phyloP scores from a whole-genome alignment of 768 basidiomycete genomes.

The Imleria badia region DNA sequence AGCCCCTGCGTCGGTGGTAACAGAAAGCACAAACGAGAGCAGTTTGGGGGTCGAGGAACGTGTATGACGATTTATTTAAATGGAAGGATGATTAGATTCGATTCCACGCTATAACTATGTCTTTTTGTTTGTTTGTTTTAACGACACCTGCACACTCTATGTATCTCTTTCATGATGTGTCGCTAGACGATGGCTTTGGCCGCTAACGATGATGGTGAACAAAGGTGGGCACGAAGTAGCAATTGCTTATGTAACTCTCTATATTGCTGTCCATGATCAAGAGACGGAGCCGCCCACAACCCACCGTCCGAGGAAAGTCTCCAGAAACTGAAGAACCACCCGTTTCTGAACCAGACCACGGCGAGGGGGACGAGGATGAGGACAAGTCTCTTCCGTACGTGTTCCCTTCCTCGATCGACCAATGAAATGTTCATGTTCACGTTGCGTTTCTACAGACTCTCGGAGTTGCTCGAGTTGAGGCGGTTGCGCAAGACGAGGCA shows the following conservation, averaged over 20 bases:
- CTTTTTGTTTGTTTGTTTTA: neutral
- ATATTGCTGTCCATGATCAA: constrained; percentile 53
- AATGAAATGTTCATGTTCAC: neutral
- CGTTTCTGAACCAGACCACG: constrained; percentile 9
- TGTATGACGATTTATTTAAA: constrained; percentile 13
- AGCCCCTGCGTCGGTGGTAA: neutral
- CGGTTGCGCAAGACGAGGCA: constrained; percentile 69
- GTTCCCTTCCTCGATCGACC: neutral
- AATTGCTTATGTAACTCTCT: constrained; percentile 13
- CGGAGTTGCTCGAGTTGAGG: constrained; percentile 82
- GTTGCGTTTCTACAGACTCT: constrained; percentile 46
- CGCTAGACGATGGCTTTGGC: too few relatives aligned
- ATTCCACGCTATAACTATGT: neutral
- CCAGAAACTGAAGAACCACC: constrained; percentile 25
- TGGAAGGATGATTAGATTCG: constrained; percentile 6
- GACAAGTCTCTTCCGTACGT: constrained; percentile 51
- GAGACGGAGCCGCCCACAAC: constrained; percentile 69
- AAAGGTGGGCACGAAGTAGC: too few relatives aligned
- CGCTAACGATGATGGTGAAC: too few relatives aligned
- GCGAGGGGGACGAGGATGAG: constrained; percentile 35
- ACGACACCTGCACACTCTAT: neutral
- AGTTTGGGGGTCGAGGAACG: constrained; percentile 10
- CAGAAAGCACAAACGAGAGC: constrained; percentile 11
- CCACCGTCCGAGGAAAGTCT: constrained; percentile 53
- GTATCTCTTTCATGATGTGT: neutral